Base-by-base conservation (phyloP, 768 basidiomycete species). In the Sutorius australiensis region DNA sequence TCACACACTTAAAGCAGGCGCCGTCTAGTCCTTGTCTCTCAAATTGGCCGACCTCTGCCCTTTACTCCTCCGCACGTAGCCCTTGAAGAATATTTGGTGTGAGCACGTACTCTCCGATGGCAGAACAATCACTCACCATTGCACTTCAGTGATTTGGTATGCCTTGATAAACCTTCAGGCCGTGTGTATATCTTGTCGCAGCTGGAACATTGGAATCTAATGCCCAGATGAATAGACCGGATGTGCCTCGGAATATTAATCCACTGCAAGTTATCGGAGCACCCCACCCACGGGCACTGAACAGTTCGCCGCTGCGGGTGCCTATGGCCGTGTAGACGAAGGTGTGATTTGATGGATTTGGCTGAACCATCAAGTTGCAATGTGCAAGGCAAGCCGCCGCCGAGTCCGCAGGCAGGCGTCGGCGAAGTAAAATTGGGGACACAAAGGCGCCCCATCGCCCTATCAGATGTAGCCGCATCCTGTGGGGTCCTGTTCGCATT, bases 201-300 rank as follows among this genome's bases (percentile, higher is more conserved):
- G 5, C 49, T 39, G 14, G 7, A 6, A 17, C 58, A 58, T 5
- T 3, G 28, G n/a, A 57, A 51, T 14, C 51, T 41, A 37, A 63
- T 38, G 16, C 47, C 48, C 6, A 61, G 37, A 24, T 63, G 62
- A 24, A 46, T 12, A 4, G 59, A 60, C 10, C 39, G 53, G 38
- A 63, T 51, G 5, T 63, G 58, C 27, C 61, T 57, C 7, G 51
- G 40, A 1, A 60, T 45, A 16, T 50, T 63, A 48, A 34, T 43
- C 61, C 61, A 63, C 27, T n/a, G 36, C 34, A 63, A 3, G n/a
- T 12, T 45, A 10, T 28, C 5, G 1, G 36, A n/a, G 39, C 61
- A 63, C 11, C 55, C 55, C 12, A 8, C 24, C 51, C 55, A 63
- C 0, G 61, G 61, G 30, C 58, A 63, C 12, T 32, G 53, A 30